These are phyloP conservation scores for Citrullus colocynthis DNA, from an alignment of 306 rosid genomes.

Conservation along the genomic window DNA sequence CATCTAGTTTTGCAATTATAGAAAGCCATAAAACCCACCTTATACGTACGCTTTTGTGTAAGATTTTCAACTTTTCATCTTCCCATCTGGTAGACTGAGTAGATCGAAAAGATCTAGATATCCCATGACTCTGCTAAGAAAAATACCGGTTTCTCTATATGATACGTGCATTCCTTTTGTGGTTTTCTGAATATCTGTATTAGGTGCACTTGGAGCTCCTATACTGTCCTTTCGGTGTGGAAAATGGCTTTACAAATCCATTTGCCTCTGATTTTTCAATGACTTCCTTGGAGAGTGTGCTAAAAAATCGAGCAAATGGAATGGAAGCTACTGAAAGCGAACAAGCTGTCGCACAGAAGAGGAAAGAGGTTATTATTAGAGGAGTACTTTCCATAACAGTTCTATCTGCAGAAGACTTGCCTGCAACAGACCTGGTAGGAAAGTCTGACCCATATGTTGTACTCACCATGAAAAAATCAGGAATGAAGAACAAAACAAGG, in stretches of 20 bases:
- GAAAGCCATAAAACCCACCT: neutral
- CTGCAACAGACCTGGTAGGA: conserved; percentile 69
- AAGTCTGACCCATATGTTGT: conserved; percentile 87
- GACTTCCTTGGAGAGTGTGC: conserved; percentile 85
- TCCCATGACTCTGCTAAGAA: neutral
- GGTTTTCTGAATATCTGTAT: conserved; percentile 8
- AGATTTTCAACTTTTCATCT: neutral
- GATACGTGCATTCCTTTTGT: neutral
- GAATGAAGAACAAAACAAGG: conserved; percentile 65
- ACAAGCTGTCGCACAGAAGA: conserved; percentile 49
- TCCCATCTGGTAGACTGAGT: neutral
- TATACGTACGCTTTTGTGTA: neutral
- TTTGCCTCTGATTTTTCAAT: conserved; percentile 43
- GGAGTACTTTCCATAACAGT: conserved; percentile 82
- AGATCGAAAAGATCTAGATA: neutral
- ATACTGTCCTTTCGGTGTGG: conserved; percentile 73
- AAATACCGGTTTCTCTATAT: neutral
- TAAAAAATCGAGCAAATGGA: conserved; percentile 54
- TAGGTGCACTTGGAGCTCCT: conserved; percentile 94
- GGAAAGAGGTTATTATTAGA: conserved; percentile 71
- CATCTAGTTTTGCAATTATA: neutral
- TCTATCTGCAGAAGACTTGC: conserved; percentile 93
- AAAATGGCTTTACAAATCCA: conserved; percentile 63
- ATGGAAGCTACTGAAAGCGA: conserved; percentile 44
- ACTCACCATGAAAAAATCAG: conserved; percentile 82